Evolutionary conservation across 179 eudicot species (phyloP).

Genomic region (Beta macrorhiza): DNA sequence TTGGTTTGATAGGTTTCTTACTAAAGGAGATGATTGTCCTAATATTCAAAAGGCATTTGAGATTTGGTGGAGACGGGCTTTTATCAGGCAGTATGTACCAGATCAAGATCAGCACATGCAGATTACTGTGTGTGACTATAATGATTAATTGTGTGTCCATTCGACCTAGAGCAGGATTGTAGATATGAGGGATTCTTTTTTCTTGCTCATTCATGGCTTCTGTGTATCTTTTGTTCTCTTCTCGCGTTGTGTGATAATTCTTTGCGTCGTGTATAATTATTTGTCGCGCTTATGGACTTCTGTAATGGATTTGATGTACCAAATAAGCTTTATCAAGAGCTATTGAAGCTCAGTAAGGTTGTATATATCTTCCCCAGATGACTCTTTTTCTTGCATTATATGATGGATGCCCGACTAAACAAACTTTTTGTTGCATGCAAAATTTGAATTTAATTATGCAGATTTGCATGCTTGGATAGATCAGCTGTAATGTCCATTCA

Average conservation of each 20-base stretch:
- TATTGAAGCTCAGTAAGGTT: neutral
- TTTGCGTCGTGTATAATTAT: constrained; percentile 7
- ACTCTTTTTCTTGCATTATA: neutral
- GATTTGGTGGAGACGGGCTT: constrained; percentile 97
- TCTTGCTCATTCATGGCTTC: constrained; percentile 14
- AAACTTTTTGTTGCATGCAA: neutral
- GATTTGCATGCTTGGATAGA: neutral
- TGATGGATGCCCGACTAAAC: no score
- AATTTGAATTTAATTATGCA: neutral
- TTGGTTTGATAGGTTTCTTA: constrained; percentile 86
- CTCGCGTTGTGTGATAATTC: neutral
- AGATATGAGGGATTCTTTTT: constrained; percentile 27
- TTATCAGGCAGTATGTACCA: constrained; percentile 57
- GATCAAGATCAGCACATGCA: constrained; percentile 64
- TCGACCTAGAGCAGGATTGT: constrained; percentile 23
- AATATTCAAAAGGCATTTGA: constrained; percentile 93
- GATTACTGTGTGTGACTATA: constrained; percentile 65
- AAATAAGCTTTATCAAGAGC: constrained; percentile 13
- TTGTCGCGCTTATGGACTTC: neutral
- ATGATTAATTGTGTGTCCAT: constrained; percentile 33
- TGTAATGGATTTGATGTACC: neutral
- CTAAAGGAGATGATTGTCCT: constrained; percentile 91
- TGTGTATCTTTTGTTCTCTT: neutral
- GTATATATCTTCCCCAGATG: neutral
- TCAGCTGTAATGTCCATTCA: neutral